A percentile compares a stretch with the other conserved stretches of the same genome.
Evolutionary conservation across 306 rosid species (phyloP).

Genomic region (Cucurbita ficifolia): DNA sequence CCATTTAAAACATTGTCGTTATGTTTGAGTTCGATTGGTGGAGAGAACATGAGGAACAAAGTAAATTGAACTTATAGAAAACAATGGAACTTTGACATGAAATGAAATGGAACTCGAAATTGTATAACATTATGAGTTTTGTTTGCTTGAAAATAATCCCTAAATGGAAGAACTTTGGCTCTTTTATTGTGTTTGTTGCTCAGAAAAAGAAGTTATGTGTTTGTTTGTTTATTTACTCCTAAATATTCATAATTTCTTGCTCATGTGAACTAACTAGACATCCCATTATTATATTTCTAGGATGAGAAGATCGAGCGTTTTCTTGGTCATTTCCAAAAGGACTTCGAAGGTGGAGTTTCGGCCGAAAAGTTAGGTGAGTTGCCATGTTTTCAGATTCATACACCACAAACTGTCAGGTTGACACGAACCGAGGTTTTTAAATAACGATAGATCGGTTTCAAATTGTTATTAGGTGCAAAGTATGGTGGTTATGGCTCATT

Average conservation of each 20-base stretch:
- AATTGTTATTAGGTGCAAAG: slow-evolving; percentile 47
- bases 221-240: not conserved
- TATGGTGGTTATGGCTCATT: slow-evolving; percentile 73
- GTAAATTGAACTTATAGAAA: not conserved
- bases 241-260: not conserved
- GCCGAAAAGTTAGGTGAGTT: slow-evolving; percentile 64
- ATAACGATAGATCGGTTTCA: slow-evolving; percentile 16
- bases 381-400: slow-evolving; percentile 10
- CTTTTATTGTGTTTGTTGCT: not conserved
- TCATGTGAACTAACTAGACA: not conserved
- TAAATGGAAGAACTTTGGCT: not conserved
- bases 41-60: not conserved
- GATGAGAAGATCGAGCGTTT: slow-evolving; percentile 42
- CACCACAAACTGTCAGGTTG: slow-evolving; percentile 11
- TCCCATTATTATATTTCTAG: slow-evolving; percentile 7
- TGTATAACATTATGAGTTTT: not conserved
- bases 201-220: not conserved
- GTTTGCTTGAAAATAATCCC: not conserved
- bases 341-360: slow-evolving; percentile 52
- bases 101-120: not conserved
- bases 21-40: not conserved
- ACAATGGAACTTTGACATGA: too few relatives aligned
- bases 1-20: not conserved
- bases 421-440: slow-evolving; percentile 12
- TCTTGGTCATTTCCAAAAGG: slow-evolving; percentile 69